Base-by-base conservation (phyloP, 306 rosid species). In the Carpinus fangiana region DNA sequence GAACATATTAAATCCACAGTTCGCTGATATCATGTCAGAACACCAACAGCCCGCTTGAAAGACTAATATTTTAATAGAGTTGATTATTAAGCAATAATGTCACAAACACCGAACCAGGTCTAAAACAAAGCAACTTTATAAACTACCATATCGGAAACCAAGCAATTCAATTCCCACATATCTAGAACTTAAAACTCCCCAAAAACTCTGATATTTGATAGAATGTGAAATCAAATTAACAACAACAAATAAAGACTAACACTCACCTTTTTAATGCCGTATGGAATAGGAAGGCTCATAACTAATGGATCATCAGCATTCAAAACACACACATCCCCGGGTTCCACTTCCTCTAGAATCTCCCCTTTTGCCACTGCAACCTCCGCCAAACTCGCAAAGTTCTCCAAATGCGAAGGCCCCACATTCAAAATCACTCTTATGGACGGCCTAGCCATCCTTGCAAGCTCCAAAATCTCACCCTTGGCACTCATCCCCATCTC, bases 231-330 rank as follows among this genome's bases (percentile, higher is more conserved):
- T 48, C 52, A 11, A 48, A 48, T 48, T 48, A 48, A 48, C 52
- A 48, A 10, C 52, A 59, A 2, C 16, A 59, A 21, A 59, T 23
- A 59, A 13, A 20, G 26, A 12, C 65, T 21, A 23, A 59, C 34
- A 4, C 48, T 82, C 34, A 77, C 83, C 86, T 47, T 83, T 54
- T 83, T 72, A 75, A 79, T 81, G 46, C 83, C 83, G 52, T 10
- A 8, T 31, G 83, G 83, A 16, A 79, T 53, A n/a, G 66, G 86
- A 31, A 79, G 77, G 80, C 71, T 70, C 83, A 78, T 74, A 34
- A 83, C 83, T 14, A 78, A 43, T 11, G 86, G 78, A 83, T 83
- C 86, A 34, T 83, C 86, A 46, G 71, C 78, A 53, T 83, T 79
- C 34, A 83, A 21, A 73, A 83, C 86, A 75, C 80, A 78, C 23